Evolutionary conservation across 371 early-diverging fungal genomes (phyloP).

Genomic region (Mortierella sp.): DNA sequence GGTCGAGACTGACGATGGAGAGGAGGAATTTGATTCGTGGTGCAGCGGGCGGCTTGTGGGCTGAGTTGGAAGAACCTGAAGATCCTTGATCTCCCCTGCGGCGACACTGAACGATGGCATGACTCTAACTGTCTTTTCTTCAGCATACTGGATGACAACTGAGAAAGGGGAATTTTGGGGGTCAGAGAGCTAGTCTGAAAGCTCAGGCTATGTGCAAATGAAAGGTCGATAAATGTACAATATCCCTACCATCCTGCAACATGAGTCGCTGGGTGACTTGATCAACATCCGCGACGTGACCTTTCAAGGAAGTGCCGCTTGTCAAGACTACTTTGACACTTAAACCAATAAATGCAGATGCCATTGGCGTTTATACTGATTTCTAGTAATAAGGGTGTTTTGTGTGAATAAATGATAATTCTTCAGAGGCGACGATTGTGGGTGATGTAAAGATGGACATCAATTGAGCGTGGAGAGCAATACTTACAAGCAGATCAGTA

Average conservation of each 20-base stretch:
- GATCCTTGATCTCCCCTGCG: constrained; percentile 61
- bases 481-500: not conserved
- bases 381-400: not conserved
- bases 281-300: constrained; percentile 66
- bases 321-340: constrained; percentile 62
- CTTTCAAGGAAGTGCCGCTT: constrained; percentile 63
- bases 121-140: constrained; percentile 32
- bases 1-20: constrained; percentile 23
- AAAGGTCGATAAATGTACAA: not conserved
- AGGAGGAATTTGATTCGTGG: constrained; percentile 9
- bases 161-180: not conserved
- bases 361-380: constrained; percentile 54
- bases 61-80: constrained; percentile 60
- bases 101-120: constrained; percentile 42
- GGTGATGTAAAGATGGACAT: not conserved
- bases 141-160: constrained; percentile 44
- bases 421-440: no score
- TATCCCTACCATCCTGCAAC: constrained; percentile 64
- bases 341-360: constrained; percentile 69
- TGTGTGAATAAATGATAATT: not conserved
- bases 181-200: not conserved
- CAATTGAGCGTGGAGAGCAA: not conserved
- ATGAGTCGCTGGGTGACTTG: constrained; percentile 65
- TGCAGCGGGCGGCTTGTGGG: constrained; percentile 29
- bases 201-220: not conserved